These are phyloP conservation scores for Komagataea norvegica DNA, from an alignment of 1,139 yeast species.

Conservation along the genomic window DNA sequence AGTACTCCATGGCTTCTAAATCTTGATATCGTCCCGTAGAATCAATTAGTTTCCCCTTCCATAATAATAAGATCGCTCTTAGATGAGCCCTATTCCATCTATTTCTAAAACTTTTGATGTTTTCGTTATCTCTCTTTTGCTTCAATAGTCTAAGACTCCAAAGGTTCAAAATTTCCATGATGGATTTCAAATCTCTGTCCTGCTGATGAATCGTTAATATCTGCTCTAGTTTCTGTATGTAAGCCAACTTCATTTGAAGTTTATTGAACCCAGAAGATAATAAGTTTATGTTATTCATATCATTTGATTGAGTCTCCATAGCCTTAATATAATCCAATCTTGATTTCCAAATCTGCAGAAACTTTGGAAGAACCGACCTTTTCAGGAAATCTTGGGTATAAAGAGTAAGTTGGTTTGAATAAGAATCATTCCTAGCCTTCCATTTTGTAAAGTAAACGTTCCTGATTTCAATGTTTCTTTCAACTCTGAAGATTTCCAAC, in stretches of 20 bases:
- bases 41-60: slow-evolving; percentile 28
- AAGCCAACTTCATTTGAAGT: slow-evolving; percentile 16
- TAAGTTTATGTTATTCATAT: slow-evolving; percentile 21
- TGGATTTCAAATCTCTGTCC: slow-evolving; percentile 21
- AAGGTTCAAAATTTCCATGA: slow-evolving; percentile 25
- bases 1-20: slow-evolving; percentile 15
- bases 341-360: slow-evolving; percentile 19
- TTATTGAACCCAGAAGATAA: slow-evolving; percentile 24
- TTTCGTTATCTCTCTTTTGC: slow-evolving; percentile 30
- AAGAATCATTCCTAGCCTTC: slow-evolving; percentile 9
- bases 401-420: slow-evolving; percentile 7
- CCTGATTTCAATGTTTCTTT: neutral
- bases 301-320: slow-evolving; percentile 22
- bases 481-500: slow-evolving; percentile 6
- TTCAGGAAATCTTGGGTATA: slow-evolving; percentile 9
- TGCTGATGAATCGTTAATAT: slow-evolving; percentile 15
- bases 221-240: slow-evolving; percentile 14
- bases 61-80: slow-evolving; percentile 31
- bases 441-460: slow-evolving; percentile 10
- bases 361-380: slow-evolving; percentile 6
- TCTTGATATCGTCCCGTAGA: slow-evolving; percentile 8
- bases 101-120: slow-evolving; percentile 27
- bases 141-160: slow-evolving; percentile 33
- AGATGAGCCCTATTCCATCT: slow-evolving; percentile 36
- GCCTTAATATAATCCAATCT: slow-evolving; percentile 14